Evolutionary conservation across 2,329 filamentous ascomycete genomes (phyloP), one percentile per base, ranked within the genome.

Genomic region (Pyrenochaeta sp.): DNA sequence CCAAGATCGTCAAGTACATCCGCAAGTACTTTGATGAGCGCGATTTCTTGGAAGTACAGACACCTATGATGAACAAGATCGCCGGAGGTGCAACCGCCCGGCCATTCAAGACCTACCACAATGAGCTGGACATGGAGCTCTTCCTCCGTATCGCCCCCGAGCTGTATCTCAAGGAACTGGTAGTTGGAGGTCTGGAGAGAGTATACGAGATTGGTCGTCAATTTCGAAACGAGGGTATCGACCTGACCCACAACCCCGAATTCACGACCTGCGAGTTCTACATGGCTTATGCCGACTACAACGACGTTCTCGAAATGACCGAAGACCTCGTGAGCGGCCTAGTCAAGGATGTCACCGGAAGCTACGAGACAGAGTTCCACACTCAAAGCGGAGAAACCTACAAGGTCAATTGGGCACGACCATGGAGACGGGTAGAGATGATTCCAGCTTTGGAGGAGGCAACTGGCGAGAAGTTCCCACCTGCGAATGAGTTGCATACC

Each of bases 221-320:
- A 71, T 99, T 99, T 83, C 81, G 94, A 63, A 99, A 99, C 67
- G 92, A 96, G 74, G 87, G 88, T 47, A 87, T 90, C 54, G 90
- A 96, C 71, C 78, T 94, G 36, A 99, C 94, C 6, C 94, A 99
- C 80, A 99, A 97, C 79, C 94, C 89, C 26, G 94, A 99, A 72
- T 99, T 99, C 78, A 99, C 94, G 29, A 96, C 90, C 18, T 90
- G 90, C 72, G 94, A 99, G 74, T 97, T 97, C 77, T 99, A 99
- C 76, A 86, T 89, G 55, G 58, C 94, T 3, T 97, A 72, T 42
- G 72, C 77, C 24, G 69, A 72, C 36, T 62, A 96, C 59, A 89
- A 95, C 72, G 94, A 97, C 68, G 79, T 96, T 47, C 90, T 96
- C 87, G 78, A 88, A 48, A 82, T 90, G 65, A 97, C 94, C 2